phyloP scores from a whole-genome alignment of 345 rosid species.

The Sapria himalayana region DNA sequence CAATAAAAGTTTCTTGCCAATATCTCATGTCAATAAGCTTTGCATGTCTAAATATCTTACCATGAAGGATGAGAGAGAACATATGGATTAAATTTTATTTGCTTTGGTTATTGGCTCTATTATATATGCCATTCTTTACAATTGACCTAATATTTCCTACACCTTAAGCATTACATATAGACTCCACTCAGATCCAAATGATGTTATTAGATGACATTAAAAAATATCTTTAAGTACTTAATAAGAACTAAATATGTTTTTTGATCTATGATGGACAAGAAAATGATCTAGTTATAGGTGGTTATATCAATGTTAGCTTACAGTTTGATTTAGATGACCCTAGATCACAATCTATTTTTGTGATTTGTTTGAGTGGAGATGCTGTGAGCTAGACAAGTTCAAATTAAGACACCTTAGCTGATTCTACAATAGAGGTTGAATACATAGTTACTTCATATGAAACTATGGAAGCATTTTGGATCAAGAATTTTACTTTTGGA shows the following conservation, averaged over 20 bases:
- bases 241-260: no score
- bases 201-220: neutral
- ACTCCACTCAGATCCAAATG: neutral
- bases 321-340: no score
- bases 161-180: neutral
- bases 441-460: neutral
- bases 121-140: neutral
- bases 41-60: neutral
- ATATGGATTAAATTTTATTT: neutral
- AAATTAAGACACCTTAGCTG: neutral
- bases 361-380: no score
- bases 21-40: neutral
- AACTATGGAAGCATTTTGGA: neutral
- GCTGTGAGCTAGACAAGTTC: neutral
- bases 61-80: neutral
- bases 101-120: no score
- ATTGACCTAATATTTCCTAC: neutral
- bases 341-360: no score
- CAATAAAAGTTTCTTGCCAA: neutral
- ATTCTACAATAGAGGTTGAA: neutral
- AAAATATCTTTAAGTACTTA: no score
- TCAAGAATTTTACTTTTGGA: no score
- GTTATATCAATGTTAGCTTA: no score
- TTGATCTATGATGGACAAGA: no score
- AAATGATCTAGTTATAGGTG: no score